Conservation (phyloP, 805 yeast species). For the Millerozyma acaciae region DNA sequence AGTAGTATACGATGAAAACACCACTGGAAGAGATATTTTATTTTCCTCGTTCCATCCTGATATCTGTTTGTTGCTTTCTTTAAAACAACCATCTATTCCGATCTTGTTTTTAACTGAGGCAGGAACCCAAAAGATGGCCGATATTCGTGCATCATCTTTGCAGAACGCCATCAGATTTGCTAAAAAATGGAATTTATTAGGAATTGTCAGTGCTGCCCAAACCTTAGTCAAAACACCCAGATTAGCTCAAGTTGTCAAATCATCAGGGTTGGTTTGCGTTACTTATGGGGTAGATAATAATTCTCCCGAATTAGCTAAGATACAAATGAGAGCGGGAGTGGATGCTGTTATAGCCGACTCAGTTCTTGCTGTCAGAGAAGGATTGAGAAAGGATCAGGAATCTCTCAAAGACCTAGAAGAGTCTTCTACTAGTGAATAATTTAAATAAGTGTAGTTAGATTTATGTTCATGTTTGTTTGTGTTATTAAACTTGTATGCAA, state of each 20-base stretch:
- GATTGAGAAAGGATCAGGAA: constrained; percentile 44
- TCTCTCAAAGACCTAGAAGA: constrained; percentile 17
- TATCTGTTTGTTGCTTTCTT: constrained; percentile 74
- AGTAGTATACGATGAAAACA: constrained; percentile 69
- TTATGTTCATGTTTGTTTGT: not conserved
- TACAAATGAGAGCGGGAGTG: constrained; percentile 90
- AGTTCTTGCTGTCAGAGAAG: constrained; percentile 89
- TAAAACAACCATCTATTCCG: constrained; percentile 93
- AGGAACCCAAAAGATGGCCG: constrained; percentile 85
- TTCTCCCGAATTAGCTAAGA: constrained; percentile 73
- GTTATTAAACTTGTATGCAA: not conserved
- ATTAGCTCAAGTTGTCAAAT: constrained; percentile 84
- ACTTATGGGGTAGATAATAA: constrained; percentile 86
- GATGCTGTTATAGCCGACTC: constrained; percentile 98
- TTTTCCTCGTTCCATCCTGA: constrained; percentile 96
- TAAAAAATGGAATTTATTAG: constrained; percentile 84
- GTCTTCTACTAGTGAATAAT: constrained; percentile 6
- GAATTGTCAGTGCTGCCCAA: constrained; percentile 84
- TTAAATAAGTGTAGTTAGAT: not conserved
- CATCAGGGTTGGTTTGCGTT: constrained; percentile 87
- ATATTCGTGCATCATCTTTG: constrained; percentile 78
- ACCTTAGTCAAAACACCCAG: constrained; percentile 89
- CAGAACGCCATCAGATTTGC: constrained; percentile 92
- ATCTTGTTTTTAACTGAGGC: constrained; percentile 85
- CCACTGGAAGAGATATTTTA: constrained; percentile 76